Evolutionary conservation across 139 green algal genomes (phyloP), one percentile per base, ranked within the genome.

Genomic region (Yamagishiella unicocca): DNA sequence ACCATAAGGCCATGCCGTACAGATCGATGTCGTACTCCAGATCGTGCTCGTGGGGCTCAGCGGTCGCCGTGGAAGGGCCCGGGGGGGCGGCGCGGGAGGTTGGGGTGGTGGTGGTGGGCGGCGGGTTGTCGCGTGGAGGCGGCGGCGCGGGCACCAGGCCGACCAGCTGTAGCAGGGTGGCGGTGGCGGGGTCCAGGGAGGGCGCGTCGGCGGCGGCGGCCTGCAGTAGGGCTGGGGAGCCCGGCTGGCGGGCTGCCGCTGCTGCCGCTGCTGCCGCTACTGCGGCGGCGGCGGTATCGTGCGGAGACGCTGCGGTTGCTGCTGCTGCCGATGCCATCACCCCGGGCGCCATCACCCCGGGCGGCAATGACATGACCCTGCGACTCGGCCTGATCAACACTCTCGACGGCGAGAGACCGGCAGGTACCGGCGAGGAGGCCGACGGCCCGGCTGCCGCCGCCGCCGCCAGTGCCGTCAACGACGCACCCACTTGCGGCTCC

Each of bases 61-160:
- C 62, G 4, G 67, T 27, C 14, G 50, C 50, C 50, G 50, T 58
- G 50, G 14, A 12, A 58, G 50, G 50, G 17, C 50, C 14, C 17
- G 50, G 14, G 50, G 50, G 50, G 21, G 67, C 33, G 43, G 42
- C 5, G 0, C 42, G 21, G 42, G 72, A 27, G 25, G 73, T 45
- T n/a, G 43, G 24, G 70, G 70, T 22, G 42, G 40, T 42, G n/a
- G 73, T 4, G 31, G 73, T 19, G 38, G 9, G 8, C 40, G 7
- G 42, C 7, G 70, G 40, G 22, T 22, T 2, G 70, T 37, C 10
- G 70, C 40, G 42, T 4, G 73, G 73, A 19, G 33, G 27, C 42
- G 73, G 45, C 43, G 73, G 73, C 31, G 73, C 5, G 24, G 73
- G 73, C 43, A 81, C 8, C 25, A 81, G 73, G 45, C 45, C 24